phyloP scores from a whole-genome alignment of 805 yeast genomes.

The Ogataea glucozyma region DNA sequence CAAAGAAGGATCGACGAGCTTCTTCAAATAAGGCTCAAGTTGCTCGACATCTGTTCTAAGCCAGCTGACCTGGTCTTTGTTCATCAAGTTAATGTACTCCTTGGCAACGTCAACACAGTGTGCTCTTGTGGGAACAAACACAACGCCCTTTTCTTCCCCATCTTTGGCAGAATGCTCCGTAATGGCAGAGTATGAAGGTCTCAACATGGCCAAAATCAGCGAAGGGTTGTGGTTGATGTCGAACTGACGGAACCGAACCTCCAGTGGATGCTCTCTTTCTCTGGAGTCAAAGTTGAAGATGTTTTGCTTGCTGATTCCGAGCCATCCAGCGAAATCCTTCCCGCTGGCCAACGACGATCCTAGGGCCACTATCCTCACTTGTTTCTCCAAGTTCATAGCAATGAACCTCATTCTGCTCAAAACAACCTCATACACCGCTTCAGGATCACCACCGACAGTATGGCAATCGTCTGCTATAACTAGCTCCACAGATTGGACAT shows the following conservation, averaged over 20 bases:
- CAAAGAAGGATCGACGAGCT: conserved; percentile 49
- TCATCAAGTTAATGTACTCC: conserved; percentile 40
- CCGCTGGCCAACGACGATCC: conserved; percentile 72
- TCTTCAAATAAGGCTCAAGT: conserved; percentile 42
- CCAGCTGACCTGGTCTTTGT: conserved; percentile 40
- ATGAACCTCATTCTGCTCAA: conserved; percentile 74
- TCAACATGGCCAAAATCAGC: conserved; percentile 49
- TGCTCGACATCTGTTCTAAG: conserved; percentile 41
- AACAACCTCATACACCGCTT: conserved; percentile 66
- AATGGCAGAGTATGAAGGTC: conserved; percentile 48
- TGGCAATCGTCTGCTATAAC: conserved; percentile 77
- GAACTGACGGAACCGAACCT: conserved; percentile 55
- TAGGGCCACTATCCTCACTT: conserved; percentile 66
- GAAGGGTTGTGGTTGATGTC: conserved; percentile 53
- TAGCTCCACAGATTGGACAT: conserved; percentile 65
- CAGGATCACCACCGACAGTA: conserved; percentile 55
- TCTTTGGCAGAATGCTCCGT: conserved; percentile 33
- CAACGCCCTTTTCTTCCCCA: conserved; percentile 39
- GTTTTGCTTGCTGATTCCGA: conserved; percentile 63
- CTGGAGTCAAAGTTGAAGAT: conserved; percentile 71
- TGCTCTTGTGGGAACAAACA: conserved; percentile 60
- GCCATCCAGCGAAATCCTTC: conserved; percentile 81
- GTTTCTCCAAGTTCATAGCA: conserved; percentile 59
- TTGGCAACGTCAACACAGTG: conserved; percentile 54
- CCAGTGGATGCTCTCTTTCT: conserved; percentile 56